These are phyloP conservation scores for Capsicum chinense DNA, from an alignment of 257 asterid genomes.

Conservation along the genomic window DNA sequence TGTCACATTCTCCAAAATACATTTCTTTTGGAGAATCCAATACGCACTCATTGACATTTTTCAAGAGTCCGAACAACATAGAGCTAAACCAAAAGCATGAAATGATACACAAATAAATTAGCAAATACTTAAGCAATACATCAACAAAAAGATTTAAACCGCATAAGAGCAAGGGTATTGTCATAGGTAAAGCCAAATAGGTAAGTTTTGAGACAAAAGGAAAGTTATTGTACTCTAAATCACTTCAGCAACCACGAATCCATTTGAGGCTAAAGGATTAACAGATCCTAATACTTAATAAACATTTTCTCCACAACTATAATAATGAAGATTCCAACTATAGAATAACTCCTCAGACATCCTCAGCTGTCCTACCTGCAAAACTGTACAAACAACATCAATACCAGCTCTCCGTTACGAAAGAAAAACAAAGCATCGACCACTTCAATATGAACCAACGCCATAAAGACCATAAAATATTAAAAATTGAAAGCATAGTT, in stretches of 20 bases:
- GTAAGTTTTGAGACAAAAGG: neutral
- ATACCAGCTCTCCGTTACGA: neutral
- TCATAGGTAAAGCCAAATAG: neutral
- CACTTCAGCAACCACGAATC: conserved; percentile 24
- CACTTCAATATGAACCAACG: neutral
- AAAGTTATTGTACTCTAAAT: conserved; percentile 22
- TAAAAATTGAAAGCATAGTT: neutral
- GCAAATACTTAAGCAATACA: neutral
- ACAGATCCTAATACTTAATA: neutral
- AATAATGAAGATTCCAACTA: neutral
- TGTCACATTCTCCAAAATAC: no score
- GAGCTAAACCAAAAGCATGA: neutral
- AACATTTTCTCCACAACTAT: neutral
- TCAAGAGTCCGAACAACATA: neutral
- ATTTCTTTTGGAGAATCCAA: no score
- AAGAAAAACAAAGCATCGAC: neutral
- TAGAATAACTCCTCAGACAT: conserved; percentile 1
- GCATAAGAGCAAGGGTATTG: neutral
- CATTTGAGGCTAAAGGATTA: conserved; percentile 24
- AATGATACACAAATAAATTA: neutral
- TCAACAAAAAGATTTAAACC: neutral
- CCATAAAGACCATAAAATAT: neutral
- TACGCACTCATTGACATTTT: no score
- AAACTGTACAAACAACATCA: conserved; percentile 4
- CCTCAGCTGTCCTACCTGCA: conserved; percentile 1